Evolutionary conservation across 176 grass and related monocot genomes (phyloP).

Genomic region (Eleusine coracana): DNA sequence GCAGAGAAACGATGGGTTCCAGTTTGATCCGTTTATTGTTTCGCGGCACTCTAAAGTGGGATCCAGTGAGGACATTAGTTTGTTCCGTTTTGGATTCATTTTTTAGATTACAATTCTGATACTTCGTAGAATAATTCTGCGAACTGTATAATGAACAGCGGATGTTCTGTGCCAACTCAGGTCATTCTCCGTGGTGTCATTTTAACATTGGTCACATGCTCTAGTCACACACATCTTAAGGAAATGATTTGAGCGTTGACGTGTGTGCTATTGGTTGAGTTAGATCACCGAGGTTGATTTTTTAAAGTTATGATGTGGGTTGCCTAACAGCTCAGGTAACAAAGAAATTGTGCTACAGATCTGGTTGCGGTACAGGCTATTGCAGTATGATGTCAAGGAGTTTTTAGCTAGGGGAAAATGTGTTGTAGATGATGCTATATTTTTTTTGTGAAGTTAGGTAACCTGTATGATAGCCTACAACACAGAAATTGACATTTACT

Average conservation of each 20-base stretch:
- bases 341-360: neutral
- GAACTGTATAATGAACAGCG: neutral
- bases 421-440: neutral
- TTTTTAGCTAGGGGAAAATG: neutral
- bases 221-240: neutral
- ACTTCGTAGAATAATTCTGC: neutral
- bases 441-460: neutral
- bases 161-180: neutral
- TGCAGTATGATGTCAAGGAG: neutral
- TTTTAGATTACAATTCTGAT: slow-evolving; percentile 1
- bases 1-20: neutral
- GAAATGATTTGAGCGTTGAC: neutral
- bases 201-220: neutral
- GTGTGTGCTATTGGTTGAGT: neutral
- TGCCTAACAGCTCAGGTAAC: neutral
- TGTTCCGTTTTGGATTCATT: neutral
- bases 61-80: neutral
- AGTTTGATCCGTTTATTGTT: neutral
- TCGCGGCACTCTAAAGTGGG: neutral
- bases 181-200: neutral
- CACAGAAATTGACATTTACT: neutral
- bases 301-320: neutral
- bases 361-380: neutral
- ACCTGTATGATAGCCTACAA: neutral
- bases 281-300: neutral